Evolutionary conservation across 352 stramenopile genomes (phyloP).

Genomic region (Pythium utonaiense): DNA sequence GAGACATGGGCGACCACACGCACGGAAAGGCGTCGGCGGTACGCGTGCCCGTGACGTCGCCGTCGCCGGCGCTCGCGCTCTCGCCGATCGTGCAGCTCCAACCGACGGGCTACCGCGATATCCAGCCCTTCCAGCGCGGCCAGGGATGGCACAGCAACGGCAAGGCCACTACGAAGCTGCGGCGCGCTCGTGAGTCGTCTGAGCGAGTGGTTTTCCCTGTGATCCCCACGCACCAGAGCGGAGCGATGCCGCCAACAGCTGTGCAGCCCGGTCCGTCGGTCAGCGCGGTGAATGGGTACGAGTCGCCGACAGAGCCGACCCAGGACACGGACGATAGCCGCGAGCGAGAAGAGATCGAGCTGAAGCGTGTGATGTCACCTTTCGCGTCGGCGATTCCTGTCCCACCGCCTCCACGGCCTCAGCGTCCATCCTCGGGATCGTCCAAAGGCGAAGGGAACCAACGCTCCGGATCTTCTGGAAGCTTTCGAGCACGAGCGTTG

Average conservation of each 20-base stretch:
- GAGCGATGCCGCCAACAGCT: neutral
- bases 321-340: slow-evolving; percentile 4
- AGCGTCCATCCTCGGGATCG: slow-evolving; percentile 17
- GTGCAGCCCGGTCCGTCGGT: slow-evolving; percentile 9
- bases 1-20: slow-evolving; percentile 1
- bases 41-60: slow-evolving; percentile 12
- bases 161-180: slow-evolving; percentile 24
- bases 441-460: slow-evolving; percentile 26
- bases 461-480: slow-evolving; percentile 16
- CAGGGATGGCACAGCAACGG: slow-evolving; percentile 68
- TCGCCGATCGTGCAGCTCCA: slow-evolving; percentile 61
- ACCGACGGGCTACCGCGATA: slow-evolving; percentile 60
- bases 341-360: slow-evolving; percentile 14
- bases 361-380: slow-evolving; percentile 16
- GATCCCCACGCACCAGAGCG: slow-evolving; percentile 16
- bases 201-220: slow-evolving; percentile 51
- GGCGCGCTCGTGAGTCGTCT: slow-evolving; percentile 15
- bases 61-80: slow-evolving; percentile 20
- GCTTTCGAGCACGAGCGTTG: slow-evolving; percentile 22
- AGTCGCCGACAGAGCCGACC: neutral
- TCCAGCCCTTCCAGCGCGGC: slow-evolving; percentile 67
- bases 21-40: slow-evolving; percentile 24
- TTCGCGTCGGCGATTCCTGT: slow-evolving; percentile 23
- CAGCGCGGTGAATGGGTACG: slow-evolving; percentile 13
- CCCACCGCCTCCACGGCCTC: slow-evolving; percentile 21